phyloP scores from a whole-genome alignment of 768 basidiomycete species.

The Nidularia pulvinata region DNA sequence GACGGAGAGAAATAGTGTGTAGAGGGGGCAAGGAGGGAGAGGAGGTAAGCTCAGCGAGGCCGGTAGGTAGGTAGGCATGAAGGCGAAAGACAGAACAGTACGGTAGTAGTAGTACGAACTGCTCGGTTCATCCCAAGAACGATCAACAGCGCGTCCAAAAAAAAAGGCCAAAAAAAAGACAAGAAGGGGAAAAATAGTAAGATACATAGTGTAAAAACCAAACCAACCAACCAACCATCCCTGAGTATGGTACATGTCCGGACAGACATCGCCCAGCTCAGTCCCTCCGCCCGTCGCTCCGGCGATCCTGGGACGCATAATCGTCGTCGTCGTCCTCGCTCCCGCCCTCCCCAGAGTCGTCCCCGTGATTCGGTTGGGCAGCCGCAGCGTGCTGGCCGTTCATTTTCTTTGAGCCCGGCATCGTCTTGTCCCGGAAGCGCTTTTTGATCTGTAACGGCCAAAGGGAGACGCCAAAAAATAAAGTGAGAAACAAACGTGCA shows the following conservation, averaged over 20 bases:
- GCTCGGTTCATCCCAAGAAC: neutral
- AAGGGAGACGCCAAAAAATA: no score
- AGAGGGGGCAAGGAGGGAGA: neutral
- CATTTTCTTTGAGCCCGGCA: neutral
- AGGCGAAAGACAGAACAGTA: neutral
- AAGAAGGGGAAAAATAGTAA: neutral
- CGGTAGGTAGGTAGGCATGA: neutral
- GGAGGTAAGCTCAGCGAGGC: neutral
- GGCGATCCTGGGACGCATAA: conserved; percentile 19
- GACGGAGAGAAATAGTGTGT: neutral
- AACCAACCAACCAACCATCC: no score
- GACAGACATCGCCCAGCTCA: neutral
- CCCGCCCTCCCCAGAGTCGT: conserved; percentile 17
- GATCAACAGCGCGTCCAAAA: neutral
- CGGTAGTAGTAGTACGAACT: neutral
- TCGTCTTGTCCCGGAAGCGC: conserved; percentile 8
- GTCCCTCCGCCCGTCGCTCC: conserved; percentile 12
- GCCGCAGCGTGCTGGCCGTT: conserved; percentile 1
- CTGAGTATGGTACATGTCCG: no score
- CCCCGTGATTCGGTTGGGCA: conserved; percentile 1
- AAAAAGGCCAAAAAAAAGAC: neutral
- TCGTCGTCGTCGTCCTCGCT: conserved; percentile 24
- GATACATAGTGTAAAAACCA: neutral
- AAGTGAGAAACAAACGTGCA: no score
- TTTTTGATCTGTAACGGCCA: conserved; percentile 10